A percentile compares a stretch with the other conserved stretches of the same genome.
phyloP scores from a whole-genome alignment of 805 yeast species.

The Grigorovia transvaalensis region DNA sequence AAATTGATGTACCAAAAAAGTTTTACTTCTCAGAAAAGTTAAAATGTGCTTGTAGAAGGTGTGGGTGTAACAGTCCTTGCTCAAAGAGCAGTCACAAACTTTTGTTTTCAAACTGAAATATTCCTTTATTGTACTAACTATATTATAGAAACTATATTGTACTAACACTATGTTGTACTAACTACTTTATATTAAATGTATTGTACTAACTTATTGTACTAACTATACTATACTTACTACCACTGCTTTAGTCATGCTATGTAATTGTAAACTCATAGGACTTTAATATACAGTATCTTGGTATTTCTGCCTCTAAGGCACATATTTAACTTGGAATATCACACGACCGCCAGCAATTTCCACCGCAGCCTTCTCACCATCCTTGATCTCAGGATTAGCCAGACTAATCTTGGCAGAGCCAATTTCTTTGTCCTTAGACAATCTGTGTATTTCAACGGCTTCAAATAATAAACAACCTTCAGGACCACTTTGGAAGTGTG shows the following conservation, averaged over 20 bases:
- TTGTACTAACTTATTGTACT: too few relatives aligned
- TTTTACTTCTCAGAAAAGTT: not conserved
- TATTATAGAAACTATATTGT: too few relatives aligned
- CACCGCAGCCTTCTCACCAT: conserved; percentile 23
- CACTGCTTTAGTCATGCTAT: too few relatives aligned
- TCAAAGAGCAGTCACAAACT: not conserved
- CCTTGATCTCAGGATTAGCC: conserved; percentile 31
- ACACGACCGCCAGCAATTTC: conserved; percentile 24
- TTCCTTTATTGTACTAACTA: too few relatives aligned
- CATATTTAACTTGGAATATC: conserved; percentile 21
- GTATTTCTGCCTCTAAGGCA: not conserved
- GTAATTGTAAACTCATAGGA: not conserved
- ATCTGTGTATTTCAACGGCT: conserved; percentile 55
- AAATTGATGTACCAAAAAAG: not conserved
- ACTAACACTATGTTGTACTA: too few relatives aligned
- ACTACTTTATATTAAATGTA: too few relatives aligned
- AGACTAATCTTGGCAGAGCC: conserved; percentile 49
- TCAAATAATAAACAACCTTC: conserved; percentile 51
- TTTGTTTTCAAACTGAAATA: too few relatives aligned
- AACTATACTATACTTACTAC: too few relatives aligned
- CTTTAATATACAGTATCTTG: not conserved
- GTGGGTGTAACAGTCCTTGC: not conserved
- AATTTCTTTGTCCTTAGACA: conserved; percentile 59
- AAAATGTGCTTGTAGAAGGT: not conserved
- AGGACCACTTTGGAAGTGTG: conserved; percentile 55